Percentiles rank a stretch among this genome's conserved stretches.
Evolutionary conservation across 2,329 filamentous ascomycete genomes (phyloP).

Genomic region (Sclerotinia glacialis): DNA sequence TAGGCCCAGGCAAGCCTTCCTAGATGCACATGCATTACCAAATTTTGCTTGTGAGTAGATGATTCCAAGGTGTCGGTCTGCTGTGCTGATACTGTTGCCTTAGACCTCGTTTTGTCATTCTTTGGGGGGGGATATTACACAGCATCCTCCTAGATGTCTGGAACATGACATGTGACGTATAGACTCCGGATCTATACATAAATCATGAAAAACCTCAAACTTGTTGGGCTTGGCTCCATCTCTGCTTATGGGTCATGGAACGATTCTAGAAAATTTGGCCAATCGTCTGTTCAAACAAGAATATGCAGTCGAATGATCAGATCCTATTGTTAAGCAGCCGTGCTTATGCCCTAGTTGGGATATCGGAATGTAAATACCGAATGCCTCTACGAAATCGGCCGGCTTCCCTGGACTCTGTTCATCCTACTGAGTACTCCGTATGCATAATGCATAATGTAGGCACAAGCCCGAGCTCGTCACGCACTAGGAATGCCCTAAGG

Average conservation of each 20-base stretch:
- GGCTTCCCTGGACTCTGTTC: not conserved
- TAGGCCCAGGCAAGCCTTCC: not conserved
- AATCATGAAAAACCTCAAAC: not conserved
- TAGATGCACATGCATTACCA: not conserved
- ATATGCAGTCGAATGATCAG: not conserved
- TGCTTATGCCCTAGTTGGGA: not conserved
- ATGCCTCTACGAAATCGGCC: not conserved
- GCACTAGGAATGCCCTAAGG: not conserved
- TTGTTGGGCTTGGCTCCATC: not conserved
- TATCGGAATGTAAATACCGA: not conserved
- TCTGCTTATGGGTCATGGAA: not conserved
- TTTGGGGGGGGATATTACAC: not conserved
- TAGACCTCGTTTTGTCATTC: conserved; percentile 1
- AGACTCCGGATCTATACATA: conserved; percentile 1
- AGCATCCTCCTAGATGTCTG: not conserved
- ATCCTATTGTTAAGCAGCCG: not conserved
- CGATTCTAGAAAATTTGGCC: not conserved
- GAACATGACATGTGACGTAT: not conserved
- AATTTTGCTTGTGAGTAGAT: not conserved
- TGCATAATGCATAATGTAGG: conserved; percentile 2
- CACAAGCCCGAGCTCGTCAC: conserved; percentile 1
- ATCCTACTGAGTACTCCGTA: not conserved
- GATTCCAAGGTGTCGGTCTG: not conserved
- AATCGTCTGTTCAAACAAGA: not conserved
- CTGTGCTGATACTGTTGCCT: not conserved